Evolutionary conservation across 2,329 filamentous ascomycete genomes (phyloP).

Genomic region (Septoria linicola): DNA sequence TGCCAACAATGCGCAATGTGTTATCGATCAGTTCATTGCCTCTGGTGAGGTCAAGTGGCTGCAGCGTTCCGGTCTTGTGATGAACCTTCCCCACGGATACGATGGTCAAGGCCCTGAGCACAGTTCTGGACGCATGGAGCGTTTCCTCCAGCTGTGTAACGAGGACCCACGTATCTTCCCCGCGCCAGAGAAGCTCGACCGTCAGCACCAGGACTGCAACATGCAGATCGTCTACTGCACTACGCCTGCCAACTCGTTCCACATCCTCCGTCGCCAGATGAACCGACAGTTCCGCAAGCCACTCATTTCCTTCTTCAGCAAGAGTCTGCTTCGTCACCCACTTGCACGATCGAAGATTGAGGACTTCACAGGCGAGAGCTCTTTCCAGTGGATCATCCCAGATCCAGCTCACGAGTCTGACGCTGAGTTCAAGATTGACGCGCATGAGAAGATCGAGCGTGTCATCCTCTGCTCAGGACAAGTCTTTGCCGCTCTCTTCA

Average conservation of each 20-base stretch:
- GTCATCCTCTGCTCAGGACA: conserved; percentile 94
- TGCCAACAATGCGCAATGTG: conserved; percentile 98
- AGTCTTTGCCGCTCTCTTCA: conserved; percentile 85
- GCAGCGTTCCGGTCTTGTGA: conserved; percentile 92
- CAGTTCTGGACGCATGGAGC: conserved; percentile 94
- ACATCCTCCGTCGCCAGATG: conserved; percentile 94
- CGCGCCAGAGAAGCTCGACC: conserved; percentile 79
- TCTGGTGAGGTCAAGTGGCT: conserved; percentile 99
- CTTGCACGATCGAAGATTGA: conserved; percentile 85
- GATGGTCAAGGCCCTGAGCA: conserved; percentile 98
- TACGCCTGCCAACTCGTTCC: conserved; percentile 93
- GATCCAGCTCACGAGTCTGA: conserved; percentile 80
- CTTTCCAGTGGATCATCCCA: conserved; percentile 95
- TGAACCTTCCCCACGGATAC: conserved; percentile 96
- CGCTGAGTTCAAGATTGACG: conserved; percentile 60
- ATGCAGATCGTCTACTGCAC: conserved; percentile 99
- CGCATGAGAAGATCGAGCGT: conserved; percentile 84
- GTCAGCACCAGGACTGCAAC: conserved; percentile 99
- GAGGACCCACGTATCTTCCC: conserved; percentile 95
- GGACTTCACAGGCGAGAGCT: conserved; percentile 84
- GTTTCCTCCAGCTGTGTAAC: conserved; percentile 95
- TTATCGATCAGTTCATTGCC: conserved; percentile 98
- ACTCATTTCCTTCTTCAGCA: conserved; percentile 97
- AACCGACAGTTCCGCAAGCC: conserved; percentile 99
- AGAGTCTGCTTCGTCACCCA: conserved; percentile 91